Conservation (phyloP, 257 asterid species). For the Lithospermum erythrorhizon region DNA sequence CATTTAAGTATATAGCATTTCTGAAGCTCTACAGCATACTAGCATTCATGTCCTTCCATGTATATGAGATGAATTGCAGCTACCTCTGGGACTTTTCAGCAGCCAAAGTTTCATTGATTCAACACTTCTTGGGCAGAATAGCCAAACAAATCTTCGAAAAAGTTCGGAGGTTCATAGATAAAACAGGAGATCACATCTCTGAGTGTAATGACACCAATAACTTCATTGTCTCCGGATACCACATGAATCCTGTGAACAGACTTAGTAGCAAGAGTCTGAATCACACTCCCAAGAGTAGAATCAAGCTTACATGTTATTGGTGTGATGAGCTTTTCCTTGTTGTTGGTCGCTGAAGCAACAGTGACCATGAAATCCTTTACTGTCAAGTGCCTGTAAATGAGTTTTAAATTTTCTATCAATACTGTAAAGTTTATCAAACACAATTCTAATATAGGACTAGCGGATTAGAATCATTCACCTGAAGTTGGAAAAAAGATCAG, state of each 20-base stretch:
- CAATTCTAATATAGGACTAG: not conserved
- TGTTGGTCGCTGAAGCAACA: slow-evolving; percentile 30
- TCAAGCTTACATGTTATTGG: slow-evolving; percentile 73
- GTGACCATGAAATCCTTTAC: slow-evolving; percentile 60
- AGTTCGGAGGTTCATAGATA: slow-evolving; percentile 66
- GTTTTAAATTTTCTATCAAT: not conserved
- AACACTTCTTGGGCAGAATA: slow-evolving; percentile 53
- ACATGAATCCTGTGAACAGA: slow-evolving; percentile 71
- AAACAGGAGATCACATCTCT: slow-evolving; percentile 89
- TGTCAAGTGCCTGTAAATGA: slow-evolving; percentile 44
- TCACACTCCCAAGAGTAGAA: slow-evolving; percentile 54
- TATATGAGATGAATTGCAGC: slow-evolving; percentile 32
- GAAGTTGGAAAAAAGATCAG: slow-evolving; percentile 61
- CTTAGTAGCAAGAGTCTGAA: slow-evolving; percentile 50
- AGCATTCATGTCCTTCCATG: slow-evolving; percentile 53
- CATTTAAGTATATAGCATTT: too few relatives aligned
- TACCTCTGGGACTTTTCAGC: not conserved
- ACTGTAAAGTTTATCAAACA: not conserved
- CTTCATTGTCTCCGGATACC: slow-evolving; percentile 31
- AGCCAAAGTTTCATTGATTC: slow-evolving; percentile 13
- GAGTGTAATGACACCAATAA: slow-evolving; percentile 59
- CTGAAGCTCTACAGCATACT: slow-evolving; percentile 22
- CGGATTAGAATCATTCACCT: slow-evolving; percentile 23
- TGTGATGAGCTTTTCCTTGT: slow-evolving; percentile 24
- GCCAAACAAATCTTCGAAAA: slow-evolving; percentile 54